Conservation (phyloP, 2,329 filamentous ascomycete species). For the Elsinoe fawcettii region DNA sequence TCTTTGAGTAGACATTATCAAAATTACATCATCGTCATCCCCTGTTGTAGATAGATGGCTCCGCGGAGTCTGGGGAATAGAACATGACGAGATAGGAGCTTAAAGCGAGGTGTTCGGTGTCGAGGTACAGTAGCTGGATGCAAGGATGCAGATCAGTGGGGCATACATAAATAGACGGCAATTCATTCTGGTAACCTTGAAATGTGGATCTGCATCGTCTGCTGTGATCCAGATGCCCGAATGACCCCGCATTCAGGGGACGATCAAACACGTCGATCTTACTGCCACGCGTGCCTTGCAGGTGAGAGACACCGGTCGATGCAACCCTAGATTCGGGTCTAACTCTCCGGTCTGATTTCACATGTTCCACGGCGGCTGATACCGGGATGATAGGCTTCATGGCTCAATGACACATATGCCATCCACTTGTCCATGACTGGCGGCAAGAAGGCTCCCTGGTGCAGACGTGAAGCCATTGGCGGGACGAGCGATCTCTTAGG, state of each 20-base stretch:
- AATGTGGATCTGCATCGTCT: constrained; percentile 2
- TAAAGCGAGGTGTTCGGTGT: constrained; percentile 12
- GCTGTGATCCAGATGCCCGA: not conserved
- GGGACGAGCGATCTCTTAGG: not conserved
- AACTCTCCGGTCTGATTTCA: not conserved
- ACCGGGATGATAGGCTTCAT: not conserved
- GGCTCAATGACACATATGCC: not conserved
- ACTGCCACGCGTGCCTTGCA: not conserved
- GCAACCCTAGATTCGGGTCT: not conserved
- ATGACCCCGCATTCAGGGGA: not conserved
- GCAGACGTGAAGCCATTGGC: not conserved
- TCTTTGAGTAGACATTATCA: constrained; percentile 10
- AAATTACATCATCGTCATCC: not conserved
- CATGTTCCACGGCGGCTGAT: not conserved
- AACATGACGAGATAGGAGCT: not conserved
- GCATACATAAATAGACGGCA: constrained; percentile 4
- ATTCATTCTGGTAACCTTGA: not conserved
- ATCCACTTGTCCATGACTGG: not conserved
- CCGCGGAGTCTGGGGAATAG: not conserved
- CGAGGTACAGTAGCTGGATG: not conserved
- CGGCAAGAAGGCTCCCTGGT: not conserved
- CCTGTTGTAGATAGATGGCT: not conserved
- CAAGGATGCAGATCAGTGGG: constrained; percentile 13
- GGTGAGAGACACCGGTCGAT: not conserved
- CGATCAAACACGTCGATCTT: constrained; percentile 6